Evolutionary conservation across 2,329 filamentous ascomycete genomes (phyloP).

Genomic region (Cadophora gregata): DNA sequence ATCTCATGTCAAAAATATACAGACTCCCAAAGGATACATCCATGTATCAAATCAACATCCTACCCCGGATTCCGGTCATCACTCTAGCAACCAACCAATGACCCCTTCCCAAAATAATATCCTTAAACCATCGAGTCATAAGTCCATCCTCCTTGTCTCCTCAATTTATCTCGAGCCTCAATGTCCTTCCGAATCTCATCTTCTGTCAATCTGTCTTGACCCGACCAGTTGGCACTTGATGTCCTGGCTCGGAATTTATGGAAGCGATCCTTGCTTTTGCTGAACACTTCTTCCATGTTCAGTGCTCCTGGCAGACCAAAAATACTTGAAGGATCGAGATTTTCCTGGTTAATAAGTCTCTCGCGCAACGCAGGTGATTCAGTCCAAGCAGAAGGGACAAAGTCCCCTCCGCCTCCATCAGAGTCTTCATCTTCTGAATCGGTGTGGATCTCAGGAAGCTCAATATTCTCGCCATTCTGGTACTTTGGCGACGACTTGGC

Average conservation of each 20-base stretch:
- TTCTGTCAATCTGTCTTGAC: conserved; percentile 81
- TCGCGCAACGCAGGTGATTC: conserved; percentile 82
- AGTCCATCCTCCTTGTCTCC: conserved; percentile 84
- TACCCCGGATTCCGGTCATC: background rate
- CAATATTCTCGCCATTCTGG: conserved; percentile 86
- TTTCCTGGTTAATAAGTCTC: conserved; percentile 81
- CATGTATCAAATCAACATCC: background rate
- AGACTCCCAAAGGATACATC: conserved; percentile 16
- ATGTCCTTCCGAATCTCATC: conserved; percentile 85
- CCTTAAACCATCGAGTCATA: conserved; percentile 53
- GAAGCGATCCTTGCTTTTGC: conserved; percentile 81
- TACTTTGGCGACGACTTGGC: conserved; percentile 80
- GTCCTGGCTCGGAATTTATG: conserved; percentile 90
- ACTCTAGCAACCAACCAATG: background rate
- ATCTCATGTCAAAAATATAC: conserved; percentile 11
- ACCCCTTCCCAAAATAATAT: background rate
- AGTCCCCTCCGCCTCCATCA: conserved; percentile 58
- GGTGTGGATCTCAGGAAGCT: conserved; percentile 92
- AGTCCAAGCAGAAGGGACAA: conserved; percentile 81
- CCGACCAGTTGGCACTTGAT: conserved; percentile 93
- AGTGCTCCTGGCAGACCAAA: conserved; percentile 89
- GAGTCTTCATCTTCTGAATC: conserved; percentile 89
- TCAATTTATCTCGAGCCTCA: conserved; percentile 78
- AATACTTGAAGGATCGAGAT: conserved; percentile 80
- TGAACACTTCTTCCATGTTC: conserved; percentile 97